Evolutionary conservation across 2,329 filamentous ascomycete genomes (phyloP).

Genomic region (Venturia asperata): DNA sequence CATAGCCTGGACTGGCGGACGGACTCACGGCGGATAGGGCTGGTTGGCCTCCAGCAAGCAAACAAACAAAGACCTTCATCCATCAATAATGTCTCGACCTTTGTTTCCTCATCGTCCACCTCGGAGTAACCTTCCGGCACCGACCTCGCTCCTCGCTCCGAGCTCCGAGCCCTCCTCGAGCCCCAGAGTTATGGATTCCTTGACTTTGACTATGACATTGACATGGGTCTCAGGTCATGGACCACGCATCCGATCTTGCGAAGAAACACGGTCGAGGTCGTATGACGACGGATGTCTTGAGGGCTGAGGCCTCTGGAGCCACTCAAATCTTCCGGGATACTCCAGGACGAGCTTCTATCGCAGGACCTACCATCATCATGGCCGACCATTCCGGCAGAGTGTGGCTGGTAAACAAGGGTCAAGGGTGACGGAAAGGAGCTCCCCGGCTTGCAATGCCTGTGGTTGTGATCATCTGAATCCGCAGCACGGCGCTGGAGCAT

Average conservation of each 20-base stretch:
- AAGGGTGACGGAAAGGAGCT: neutral
- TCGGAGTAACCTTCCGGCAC: neutral
- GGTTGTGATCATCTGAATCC: neutral
- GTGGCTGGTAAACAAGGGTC: neutral
- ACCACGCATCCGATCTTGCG: neutral
- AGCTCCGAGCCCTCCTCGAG: neutral
- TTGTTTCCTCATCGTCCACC: neutral
- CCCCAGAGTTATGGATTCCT: neutral
- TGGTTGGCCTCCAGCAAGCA: neutral
- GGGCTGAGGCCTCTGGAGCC: neutral
- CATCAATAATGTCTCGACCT: neutral
- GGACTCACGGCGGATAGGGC: neutral
- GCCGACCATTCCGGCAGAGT: neutral
- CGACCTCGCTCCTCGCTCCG: neutral
- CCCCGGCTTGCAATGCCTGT: neutral
- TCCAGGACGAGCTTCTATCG: neutral
- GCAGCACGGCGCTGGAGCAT: neutral
- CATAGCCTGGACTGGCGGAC: too few relatives aligned
- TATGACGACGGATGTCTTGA: constrained; percentile 1
- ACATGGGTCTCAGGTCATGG: too few relatives aligned
- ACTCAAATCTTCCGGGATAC: neutral
- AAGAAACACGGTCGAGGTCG: neutral
- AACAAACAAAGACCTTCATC: too few relatives aligned
- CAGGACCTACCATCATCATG: neutral
- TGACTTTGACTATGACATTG: neutral